These are phyloP conservation scores for Pythium folliculosum DNA, from an alignment of 352 stramenopile species.

Conservation along the genomic window DNA sequence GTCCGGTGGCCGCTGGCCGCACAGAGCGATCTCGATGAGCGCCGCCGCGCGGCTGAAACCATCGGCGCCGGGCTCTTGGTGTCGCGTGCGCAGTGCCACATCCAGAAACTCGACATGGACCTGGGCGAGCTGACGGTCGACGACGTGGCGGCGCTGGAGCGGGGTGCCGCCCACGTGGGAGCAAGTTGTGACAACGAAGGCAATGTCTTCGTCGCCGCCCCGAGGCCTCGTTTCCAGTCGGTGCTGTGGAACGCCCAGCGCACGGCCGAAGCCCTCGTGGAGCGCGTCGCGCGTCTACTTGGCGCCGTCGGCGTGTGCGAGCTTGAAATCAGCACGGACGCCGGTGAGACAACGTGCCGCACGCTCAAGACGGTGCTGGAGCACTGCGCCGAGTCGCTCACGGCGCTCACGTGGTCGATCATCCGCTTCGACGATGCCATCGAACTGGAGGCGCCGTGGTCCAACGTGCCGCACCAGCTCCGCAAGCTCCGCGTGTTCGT, in stretches of 20 bases:
- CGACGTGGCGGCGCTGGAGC: constrained; percentile 10
- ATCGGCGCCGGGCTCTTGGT: constrained; percentile 10
- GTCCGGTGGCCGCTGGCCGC: background rate
- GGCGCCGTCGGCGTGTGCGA: constrained; percentile 14
- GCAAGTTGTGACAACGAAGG: background rate
- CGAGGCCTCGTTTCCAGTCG: constrained; percentile 9
- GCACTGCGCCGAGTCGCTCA: constrained; percentile 5
- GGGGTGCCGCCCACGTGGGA: background rate
- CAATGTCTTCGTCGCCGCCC: background rate
- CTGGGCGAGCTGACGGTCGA: constrained; percentile 10
- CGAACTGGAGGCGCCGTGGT: constrained; percentile 8
- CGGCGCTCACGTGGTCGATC: constrained; percentile 4
- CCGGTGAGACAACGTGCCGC: background rate
- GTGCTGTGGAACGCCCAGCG: constrained; percentile 5
- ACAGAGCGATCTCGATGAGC: background rate
- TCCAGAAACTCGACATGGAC: constrained; percentile 15
- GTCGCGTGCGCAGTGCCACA: background rate
- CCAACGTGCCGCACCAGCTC: constrained; percentile 2
- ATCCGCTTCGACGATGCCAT: constrained; percentile 9
- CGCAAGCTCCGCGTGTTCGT: constrained; percentile 6
- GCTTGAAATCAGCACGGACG: constrained; percentile 8
- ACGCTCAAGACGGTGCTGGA: constrained; percentile 13
- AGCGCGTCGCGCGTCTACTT: constrained; percentile 14
- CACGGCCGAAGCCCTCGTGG: constrained; percentile 5
- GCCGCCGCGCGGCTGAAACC: constrained; percentile 1